A percentile compares a stretch with the other conserved stretches of the same genome.
Evolutionary conservation across 768 basidiomycete species (phyloP).

Genomic region (Cubamyces sp.): DNA sequence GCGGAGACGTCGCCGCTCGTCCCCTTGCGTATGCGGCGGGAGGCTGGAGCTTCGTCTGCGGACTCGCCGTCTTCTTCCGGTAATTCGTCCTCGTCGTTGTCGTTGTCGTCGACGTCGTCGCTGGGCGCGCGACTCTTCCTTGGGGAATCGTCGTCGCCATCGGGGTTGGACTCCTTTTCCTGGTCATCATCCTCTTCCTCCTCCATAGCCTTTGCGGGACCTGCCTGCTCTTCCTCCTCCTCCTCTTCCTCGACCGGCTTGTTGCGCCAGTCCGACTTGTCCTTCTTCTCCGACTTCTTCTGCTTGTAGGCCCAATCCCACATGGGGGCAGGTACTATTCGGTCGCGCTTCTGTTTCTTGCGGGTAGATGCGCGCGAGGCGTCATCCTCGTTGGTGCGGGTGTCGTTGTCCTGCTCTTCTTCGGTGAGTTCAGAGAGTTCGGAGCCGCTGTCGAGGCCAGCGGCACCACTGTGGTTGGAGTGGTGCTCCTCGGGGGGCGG

Average conservation of each 20-base stretch:
- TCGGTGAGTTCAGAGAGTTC: constrained; percentile 86
- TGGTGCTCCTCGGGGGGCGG: constrained; percentile 39
- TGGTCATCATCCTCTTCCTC: constrained; percentile 62
- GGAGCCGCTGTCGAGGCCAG: constrained; percentile 64
- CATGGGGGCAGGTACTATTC: constrained; percentile 78
- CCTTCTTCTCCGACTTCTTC: constrained; percentile 34
- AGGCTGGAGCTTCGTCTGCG: constrained; percentile 24
- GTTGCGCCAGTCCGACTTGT: constrained; percentile 39
- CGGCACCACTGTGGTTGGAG: constrained; percentile 38
- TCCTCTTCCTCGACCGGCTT: constrained; percentile 47
- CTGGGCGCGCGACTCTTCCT: constrained; percentile 26
- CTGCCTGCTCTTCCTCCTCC: constrained; percentile 50
- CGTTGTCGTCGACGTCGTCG: constrained; percentile 25
- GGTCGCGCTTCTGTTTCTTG: constrained; percentile 46
- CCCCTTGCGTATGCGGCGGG: constrained; percentile 22
- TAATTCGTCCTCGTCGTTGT: constrained; percentile 25
- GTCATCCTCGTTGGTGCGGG: constrained; percentile 34
- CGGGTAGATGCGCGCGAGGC: constrained; percentile 18
- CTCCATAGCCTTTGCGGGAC: constrained; percentile 58
- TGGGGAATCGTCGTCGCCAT: constrained; percentile 14
- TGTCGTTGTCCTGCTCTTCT: constrained; percentile 66
- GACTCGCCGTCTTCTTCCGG: constrained; percentile 33
- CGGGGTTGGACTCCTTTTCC: constrained; percentile 37
- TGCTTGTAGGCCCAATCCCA: constrained; percentile 81
- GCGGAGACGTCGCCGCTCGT: constrained; percentile 29